A percentile compares a stretch with the other conserved stretches of the same genome.
Conservation (phyloP, 2,329 filamentous ascomycete genomes). For the Albifimbria verrucaria region DNA sequence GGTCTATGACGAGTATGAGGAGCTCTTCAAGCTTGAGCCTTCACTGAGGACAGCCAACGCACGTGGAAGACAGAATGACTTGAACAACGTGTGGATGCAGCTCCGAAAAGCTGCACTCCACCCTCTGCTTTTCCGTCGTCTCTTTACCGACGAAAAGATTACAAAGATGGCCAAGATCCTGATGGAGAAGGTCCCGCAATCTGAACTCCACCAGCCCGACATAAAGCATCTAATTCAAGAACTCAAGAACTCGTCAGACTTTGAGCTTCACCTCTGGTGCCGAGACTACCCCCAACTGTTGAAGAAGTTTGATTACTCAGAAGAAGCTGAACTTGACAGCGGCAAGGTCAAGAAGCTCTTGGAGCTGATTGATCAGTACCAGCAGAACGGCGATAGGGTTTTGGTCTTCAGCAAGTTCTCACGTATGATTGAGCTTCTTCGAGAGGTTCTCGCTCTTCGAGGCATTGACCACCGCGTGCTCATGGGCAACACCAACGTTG, state of each 20-base stretch:
- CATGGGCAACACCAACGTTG: slow-evolving; percentile 78
- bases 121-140: slow-evolving; percentile 78
- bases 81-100: slow-evolving; percentile 79
- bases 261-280: slow-evolving; percentile 64
- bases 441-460: slow-evolving; percentile 72
- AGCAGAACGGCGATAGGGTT: slow-evolving; percentile 77
- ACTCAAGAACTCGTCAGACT: slow-evolving; percentile 58
- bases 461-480: slow-evolving; percentile 78
- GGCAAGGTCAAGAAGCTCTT: slow-evolving; percentile 85
- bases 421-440: slow-evolving; percentile 84
- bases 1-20: slow-evolving; percentile 66
- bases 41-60: slow-evolving; percentile 49
- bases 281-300: slow-evolving; percentile 53
- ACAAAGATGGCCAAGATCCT: slow-evolving; percentile 75
- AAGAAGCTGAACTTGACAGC: slow-evolving; percentile 55
- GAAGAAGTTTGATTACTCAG: slow-evolving; percentile 49
- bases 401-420: slow-evolving; percentile 94
- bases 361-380: slow-evolving; percentile 69
- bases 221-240: slow-evolving; percentile 53
- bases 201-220: slow-evolving; percentile 50
- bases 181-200: slow-evolving; percentile 62
- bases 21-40: slow-evolving; percentile 62
- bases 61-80: slow-evolving; percentile 46
- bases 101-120: slow-evolving; percentile 91
- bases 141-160: slow-evolving; percentile 73